phyloP scores from a whole-genome alignment of 2,329 filamentous ascomycete species.

The Trichoderma sp. region DNA sequence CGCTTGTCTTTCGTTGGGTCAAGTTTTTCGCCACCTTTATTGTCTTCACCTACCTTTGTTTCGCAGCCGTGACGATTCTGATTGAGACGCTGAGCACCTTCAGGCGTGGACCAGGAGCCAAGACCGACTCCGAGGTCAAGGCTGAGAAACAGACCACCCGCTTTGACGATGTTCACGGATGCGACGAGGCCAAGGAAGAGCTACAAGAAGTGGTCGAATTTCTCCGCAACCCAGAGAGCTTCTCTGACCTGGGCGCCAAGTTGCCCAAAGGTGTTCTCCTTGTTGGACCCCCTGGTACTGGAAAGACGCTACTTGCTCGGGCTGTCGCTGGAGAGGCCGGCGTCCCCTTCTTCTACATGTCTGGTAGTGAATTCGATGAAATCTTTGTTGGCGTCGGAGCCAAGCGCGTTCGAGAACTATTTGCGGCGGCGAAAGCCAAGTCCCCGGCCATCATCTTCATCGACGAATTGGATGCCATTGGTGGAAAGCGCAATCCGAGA shows the following conservation, averaged over 20 bases:
- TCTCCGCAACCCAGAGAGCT: conserved; percentile 86
- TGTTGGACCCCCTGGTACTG: conserved; percentile 92
- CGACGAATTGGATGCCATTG: conserved; percentile 90
- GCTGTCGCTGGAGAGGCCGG: conserved; percentile 96
- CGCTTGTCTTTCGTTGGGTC: conserved; percentile 82
- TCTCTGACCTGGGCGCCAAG: conserved; percentile 91
- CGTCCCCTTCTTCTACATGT: conserved; percentile 99
- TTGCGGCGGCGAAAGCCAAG: conserved; percentile 76
- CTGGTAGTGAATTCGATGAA: conserved; percentile 96
- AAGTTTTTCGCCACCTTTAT: conserved; percentile 80
- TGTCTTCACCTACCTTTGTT: conserved; percentile 72
- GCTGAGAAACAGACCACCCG: conserved; percentile 87
- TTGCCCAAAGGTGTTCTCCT: conserved; percentile 94
- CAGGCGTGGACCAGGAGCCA: conserved; percentile 68
- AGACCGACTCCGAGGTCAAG: conserved; percentile 78
- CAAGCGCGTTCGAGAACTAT: conserved; percentile 94
- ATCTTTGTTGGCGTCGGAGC: conserved; percentile 96
- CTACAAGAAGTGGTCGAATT: conserved; percentile 97
- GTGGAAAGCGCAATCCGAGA: conserved; percentile 85
- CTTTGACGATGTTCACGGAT: conserved; percentile 93
- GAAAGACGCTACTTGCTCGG: conserved; percentile 92
- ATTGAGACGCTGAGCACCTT: conserved; percentile 77
- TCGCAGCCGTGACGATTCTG: conserved; percentile 76
- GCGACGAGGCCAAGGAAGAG: conserved; percentile 97
- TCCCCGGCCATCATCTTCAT: conserved; percentile 93